Percentiles rank a stretch among this genome's conserved stretches.
phyloP scores from a whole-genome alignment of 768 basidiomycete species.

The Naganishia vaughanmartiniae region DNA sequence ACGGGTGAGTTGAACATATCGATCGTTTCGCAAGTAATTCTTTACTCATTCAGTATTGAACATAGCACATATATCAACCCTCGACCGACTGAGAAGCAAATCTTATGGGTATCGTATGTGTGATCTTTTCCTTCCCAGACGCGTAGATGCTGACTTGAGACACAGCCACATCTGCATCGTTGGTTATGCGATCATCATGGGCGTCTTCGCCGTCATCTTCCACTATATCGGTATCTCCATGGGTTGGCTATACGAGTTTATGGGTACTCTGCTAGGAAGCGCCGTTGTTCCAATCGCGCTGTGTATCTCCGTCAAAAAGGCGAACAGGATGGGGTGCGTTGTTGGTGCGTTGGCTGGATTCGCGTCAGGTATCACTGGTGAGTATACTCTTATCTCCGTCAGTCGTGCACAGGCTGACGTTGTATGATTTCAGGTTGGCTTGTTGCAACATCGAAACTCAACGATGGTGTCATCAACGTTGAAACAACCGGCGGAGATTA shows the following conservation, averaged over 20 bases:
- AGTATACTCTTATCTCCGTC: background rate
- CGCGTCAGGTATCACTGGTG: constrained; percentile 59
- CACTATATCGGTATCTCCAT: constrained; percentile 86
- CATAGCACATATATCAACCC: constrained; percentile 70
- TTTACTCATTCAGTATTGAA: background rate
- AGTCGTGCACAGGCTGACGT: background rate
- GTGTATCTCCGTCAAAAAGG: constrained; percentile 77
- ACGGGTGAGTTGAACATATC: constrained; percentile 49
- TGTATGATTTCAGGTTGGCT: constrained; percentile 66
- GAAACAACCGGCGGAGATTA: constrained; percentile 51
- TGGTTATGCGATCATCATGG: constrained; percentile 60
- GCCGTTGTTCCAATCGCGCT: constrained; percentile 84
- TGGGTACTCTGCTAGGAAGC: constrained; percentile 56
- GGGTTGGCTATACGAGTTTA: constrained; percentile 75
- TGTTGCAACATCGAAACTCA: constrained; percentile 69
- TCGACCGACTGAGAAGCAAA: constrained; percentile 61
- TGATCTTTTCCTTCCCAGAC: background rate
- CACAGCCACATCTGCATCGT: constrained; percentile 34
- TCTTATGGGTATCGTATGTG: constrained; percentile 38
- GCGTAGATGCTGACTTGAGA: background rate
- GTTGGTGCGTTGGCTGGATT: constrained; percentile 71
- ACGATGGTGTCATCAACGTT: constrained; percentile 70
- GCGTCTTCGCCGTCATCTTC: constrained; percentile 78
- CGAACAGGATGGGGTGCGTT: constrained; percentile 81
- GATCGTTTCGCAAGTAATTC: background rate